These are phyloP conservation scores for Chlamydomonas asymmetrica DNA, from an alignment of 139 green algal genomes.

Conservation along the genomic window DNA sequence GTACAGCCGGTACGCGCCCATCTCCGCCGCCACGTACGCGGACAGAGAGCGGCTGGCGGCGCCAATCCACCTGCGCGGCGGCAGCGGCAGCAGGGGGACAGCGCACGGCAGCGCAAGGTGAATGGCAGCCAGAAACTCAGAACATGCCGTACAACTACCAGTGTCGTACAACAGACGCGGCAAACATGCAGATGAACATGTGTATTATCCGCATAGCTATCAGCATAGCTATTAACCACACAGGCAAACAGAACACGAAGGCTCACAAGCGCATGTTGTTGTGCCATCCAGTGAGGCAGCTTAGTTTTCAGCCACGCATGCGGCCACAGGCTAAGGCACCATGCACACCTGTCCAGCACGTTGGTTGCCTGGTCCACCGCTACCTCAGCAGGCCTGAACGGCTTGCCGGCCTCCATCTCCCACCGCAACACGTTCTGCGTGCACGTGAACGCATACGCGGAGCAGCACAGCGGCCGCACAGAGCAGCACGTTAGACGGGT, in stretches of 20 bases:
- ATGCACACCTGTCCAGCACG: constrained; percentile 76
- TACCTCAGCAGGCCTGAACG: constrained; percentile 26
- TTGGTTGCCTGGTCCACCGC: constrained; percentile 61
- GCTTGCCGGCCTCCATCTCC: constrained; percentile 12
- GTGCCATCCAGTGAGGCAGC: not conserved
- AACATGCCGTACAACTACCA: too few species aligned
- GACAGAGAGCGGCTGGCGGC: constrained; percentile 78
- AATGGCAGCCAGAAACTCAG: too few species aligned
- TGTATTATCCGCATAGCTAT: too few species aligned
- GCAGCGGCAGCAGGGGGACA: too few species aligned
- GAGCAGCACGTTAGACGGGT: too few species aligned
- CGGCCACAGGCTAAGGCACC: not conserved
- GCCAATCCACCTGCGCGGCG: constrained; percentile 90
- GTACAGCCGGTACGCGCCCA: constrained; percentile 97
- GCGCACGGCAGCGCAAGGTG: not conserved
- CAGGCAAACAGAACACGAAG: too few species aligned
- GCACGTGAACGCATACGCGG: too few species aligned
- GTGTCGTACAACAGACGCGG: too few species aligned
- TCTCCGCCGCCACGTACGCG: constrained; percentile 86
- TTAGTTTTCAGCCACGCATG: constrained; percentile 1
- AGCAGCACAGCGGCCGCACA: too few species aligned
- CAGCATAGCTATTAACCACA: too few species aligned
- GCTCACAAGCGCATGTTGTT: too few species aligned
- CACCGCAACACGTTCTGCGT: constrained; percentile 82
- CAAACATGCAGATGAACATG: too few species aligned